Base-by-base conservation (phyloP, 1,284 basidiomycete species). In the Austroboletus novae-zelandiae region DNA sequence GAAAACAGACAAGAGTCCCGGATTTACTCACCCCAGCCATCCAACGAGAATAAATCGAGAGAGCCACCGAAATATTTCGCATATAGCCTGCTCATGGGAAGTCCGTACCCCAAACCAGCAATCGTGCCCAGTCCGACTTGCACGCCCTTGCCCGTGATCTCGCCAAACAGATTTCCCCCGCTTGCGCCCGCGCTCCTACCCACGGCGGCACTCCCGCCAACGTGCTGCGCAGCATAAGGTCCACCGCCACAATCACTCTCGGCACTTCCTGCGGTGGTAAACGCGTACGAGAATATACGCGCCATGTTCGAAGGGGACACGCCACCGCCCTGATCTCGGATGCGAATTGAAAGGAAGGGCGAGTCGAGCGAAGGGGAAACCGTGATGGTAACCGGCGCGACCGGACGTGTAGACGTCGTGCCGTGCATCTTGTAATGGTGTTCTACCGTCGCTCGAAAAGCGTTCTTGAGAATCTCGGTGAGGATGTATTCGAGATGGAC, bases 401-500 rank as follows among this genome's bases (percentile, higher is more conserved):
- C 68, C 7, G 67, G 46, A 3, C 58, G 56, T 1, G 68, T 30
- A 32, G 72, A 68, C 23, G 67, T 64, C 13, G 62, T 52, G 39
- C 71, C 71, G 49, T 73, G 59, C 2, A 67, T 66, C 50, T 77
- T 77, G 52, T 74, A 71, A 53, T 89, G 80, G 53, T 81, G 80
- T 61, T 94, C 91, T n/a, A 91, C 84, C 0, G 90, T 94, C 5
- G 93, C 93, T 25, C 93, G 85, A 70, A 92, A 96, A 0, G 91
- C 81, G 65, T 95, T 95, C 69, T 95, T 95, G 41, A 93, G 75
- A 40, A 93, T 79, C 65, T 93, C 91, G 2, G 89, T 91, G 56
- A 93, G 73, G 57, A 93, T 87, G 64, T 94, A 94, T 68, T 94
- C 92, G 34, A 95, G 77, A 64, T 96, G 94, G 1, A 92, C 87